Evolutionary conservation across 2,329 filamentous ascomycete species (phyloP), one percentile per base, ranked within the genome.

Genomic region (Clonostachys rosea): DNA sequence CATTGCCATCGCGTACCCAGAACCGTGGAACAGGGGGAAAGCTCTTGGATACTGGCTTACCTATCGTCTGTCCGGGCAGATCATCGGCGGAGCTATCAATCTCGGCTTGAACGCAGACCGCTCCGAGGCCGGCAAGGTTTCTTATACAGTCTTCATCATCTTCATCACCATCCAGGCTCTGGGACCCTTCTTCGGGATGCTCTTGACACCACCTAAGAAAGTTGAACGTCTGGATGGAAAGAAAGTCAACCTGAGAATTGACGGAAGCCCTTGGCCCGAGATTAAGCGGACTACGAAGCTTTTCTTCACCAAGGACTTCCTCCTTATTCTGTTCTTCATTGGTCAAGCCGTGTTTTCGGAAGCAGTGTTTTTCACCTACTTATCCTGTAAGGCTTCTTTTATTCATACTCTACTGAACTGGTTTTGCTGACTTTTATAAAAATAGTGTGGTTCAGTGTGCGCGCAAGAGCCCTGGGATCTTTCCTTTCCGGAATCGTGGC

Each of bases 11-110:
- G 75, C 81, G 0, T 90, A 90, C 52, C 85, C 86, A 0, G 86
- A 89, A 55, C 83, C 84, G 0, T 81, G 79, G 58, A 86, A 86
- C 43, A 76, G 79, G 46, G 84, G 83, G 0, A 75, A 75, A 14
- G 79, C 82, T 16, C 67, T 89, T 0, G 86, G 84, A 0, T 83
- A 85, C 56, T 90, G 86, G 86, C 70, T 89, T 5, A 73, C 69
- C 0, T 78, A 69, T 52, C 67, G 73, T 0, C 71, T 86, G 2
- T 69, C 72, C 2, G 86, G 86, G 0, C 85, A 88, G 59, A 83
- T 89, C 13, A 64, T 89, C 0, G 86, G 86, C 3, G 86, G 86
- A 11, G 83, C 84, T 0, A 83, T 90, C 58, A 89, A 87, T 43
- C 65, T 90, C 0, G 83, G 83, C 0, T 62, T 89, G 11, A 89